phyloP scores from a whole-genome alignment of 768 basidiomycete species.

The Tricholoma furcatifolium region DNA sequence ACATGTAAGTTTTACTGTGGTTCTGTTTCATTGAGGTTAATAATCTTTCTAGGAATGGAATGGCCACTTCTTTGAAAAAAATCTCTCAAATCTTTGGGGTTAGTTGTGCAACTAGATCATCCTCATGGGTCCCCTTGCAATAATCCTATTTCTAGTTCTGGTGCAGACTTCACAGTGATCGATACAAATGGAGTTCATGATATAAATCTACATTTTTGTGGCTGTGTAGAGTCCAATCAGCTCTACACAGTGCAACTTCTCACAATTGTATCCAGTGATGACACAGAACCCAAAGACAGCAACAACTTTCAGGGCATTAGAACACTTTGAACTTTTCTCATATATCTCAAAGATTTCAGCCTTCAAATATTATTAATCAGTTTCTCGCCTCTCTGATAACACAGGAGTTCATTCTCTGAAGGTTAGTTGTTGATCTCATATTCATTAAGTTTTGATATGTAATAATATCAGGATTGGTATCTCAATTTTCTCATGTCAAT shows the following conservation, averaged over 20 bases:
- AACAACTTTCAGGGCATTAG: too few relatives aligned
- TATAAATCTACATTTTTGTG: constrained; percentile 7
- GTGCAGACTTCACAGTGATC: background rate
- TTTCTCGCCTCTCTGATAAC: too few relatives aligned
- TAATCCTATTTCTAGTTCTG: background rate
- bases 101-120: constrained; percentile 21
- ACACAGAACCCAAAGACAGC: too few relatives aligned
- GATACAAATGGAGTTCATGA: constrained; percentile 1
- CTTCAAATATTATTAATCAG: too few relatives aligned
- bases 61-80: background rate
- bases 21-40: background rate
- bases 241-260: background rate
- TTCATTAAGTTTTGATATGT: too few relatives aligned
- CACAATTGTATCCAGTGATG: too few relatives aligned
- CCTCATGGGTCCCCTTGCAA: background rate
- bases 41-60: constrained; percentile 7
- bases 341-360: too few relatives aligned
- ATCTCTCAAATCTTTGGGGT: constrained; percentile 14
- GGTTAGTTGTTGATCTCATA: too few relatives aligned
- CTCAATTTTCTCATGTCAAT: too few relatives aligned
- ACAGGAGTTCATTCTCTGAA: too few relatives aligned
- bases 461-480: too few relatives aligned
- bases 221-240: background rate
- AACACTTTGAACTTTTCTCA: too few relatives aligned
- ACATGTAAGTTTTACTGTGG: background rate